A percentile compares a stretch with the other conserved stretches of the same genome.
phyloP scores from a whole-genome alignment of 2,329 filamentous ascomycete species.

The Fusarium secorum region DNA sequence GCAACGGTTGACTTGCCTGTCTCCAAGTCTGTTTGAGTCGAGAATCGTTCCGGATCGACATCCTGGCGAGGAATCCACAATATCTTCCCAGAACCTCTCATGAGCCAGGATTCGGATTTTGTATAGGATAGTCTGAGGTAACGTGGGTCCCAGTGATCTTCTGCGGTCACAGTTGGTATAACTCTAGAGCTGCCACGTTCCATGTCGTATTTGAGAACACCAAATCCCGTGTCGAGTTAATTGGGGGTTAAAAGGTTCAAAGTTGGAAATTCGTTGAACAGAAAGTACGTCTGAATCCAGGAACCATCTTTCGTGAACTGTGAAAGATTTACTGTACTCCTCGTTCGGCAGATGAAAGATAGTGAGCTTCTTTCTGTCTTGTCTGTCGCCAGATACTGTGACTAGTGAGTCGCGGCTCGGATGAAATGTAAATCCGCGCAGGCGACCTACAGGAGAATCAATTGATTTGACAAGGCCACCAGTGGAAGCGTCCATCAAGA shows the following conservation, averaged over 20 bases:
- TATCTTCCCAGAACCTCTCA: fast-evolving
- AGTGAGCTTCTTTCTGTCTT: fast-evolving
- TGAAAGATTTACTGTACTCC: fast-evolving
- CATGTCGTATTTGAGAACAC: fast-evolving
- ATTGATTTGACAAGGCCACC: fast-evolving
- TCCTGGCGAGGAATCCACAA: background rate
- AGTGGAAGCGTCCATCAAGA: fast-evolving
- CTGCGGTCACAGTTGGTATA: fast-evolving
- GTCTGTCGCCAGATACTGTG: fast-evolving
- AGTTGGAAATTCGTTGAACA: fast-evolving
- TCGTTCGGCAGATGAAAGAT: fast-evolving
- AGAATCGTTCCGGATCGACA: fast-evolving
- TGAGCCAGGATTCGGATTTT: fast-evolving
- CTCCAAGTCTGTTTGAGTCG: fast-evolving
- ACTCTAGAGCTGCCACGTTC: fast-evolving
- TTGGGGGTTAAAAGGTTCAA: fast-evolving
- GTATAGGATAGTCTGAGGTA: background rate
- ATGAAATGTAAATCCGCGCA: fast-evolving
- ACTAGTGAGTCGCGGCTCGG: fast-evolving
- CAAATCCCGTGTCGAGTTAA: fast-evolving
- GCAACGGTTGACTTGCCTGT: fast-evolving
- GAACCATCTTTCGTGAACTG: background rate
- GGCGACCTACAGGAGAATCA: fast-evolving
- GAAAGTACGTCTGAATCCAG: fast-evolving
- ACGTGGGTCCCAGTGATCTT: background rate